Conservation (phyloP, 139 green algal genomes). For the Chlorokybus atmophyticus region DNA sequence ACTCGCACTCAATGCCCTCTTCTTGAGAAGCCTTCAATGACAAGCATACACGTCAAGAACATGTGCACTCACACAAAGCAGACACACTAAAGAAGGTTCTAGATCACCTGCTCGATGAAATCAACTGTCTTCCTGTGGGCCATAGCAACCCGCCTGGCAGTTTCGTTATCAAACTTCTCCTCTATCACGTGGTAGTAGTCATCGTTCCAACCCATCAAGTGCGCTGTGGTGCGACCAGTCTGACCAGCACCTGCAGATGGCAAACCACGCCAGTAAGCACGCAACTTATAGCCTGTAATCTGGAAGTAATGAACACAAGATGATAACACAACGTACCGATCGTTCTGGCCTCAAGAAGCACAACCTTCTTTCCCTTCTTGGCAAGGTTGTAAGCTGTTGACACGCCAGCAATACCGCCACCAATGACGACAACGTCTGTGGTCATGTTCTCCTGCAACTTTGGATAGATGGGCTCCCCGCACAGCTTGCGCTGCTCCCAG, state of each 20-base stretch:
- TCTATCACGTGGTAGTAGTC: slow-evolving; percentile 42
- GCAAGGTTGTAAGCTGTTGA: slow-evolving; percentile 43
- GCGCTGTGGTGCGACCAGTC: slow-evolving; percentile 45
- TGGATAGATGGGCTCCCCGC: slow-evolving; percentile 36
- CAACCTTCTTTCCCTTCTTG: slow-evolving; percentile 44
- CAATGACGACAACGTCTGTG: slow-evolving; percentile 43
- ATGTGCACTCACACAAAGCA: not conserved
- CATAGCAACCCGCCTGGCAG: slow-evolving; percentile 31
- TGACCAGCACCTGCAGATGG: slow-evolving; percentile 36
- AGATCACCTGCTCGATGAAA: slow-evolving; percentile 36
- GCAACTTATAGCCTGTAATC: not conserved
- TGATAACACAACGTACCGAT: slow-evolving; percentile 26
- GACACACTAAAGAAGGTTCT: not conserved
- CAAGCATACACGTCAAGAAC: too few relatives aligned
- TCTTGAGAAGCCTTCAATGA: too few relatives aligned
- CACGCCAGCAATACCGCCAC: slow-evolving; percentile 46
- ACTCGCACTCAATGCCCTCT: slow-evolving; percentile 46
- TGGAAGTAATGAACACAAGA: not conserved
- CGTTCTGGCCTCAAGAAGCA: slow-evolving; percentile 41
- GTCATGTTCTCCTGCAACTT: slow-evolving; percentile 21
- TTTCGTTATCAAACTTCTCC: slow-evolving; percentile 34
- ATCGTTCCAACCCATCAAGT: slow-evolving; percentile 45
- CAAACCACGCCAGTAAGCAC: not conserved
- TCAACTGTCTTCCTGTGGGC: slow-evolving; percentile 36
- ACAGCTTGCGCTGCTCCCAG: slow-evolving; percentile 18